Evolutionary conservation across 225 moss, liverwort and hornwort species (phyloP).

Genomic region (Straminergon stramineum): DNA sequence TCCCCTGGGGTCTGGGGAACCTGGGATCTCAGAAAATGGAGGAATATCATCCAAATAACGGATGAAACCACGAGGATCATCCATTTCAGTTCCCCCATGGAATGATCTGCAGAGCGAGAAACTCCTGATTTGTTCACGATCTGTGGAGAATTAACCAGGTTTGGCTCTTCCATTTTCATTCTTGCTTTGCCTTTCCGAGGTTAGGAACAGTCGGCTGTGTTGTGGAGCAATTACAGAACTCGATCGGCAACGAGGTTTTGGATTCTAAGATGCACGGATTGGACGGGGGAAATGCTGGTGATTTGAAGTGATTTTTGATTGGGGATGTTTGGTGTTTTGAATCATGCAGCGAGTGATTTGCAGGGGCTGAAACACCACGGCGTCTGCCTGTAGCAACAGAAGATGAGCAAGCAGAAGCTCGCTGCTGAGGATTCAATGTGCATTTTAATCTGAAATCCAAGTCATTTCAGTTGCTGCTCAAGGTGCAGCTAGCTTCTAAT

Average conservation of each 20-base stretch:
- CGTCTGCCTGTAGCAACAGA: background rate
- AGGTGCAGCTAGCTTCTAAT: background rate
- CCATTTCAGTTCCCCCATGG: background rate
- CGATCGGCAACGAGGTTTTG: background rate
- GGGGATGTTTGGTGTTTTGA: background rate
- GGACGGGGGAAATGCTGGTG: background rate
- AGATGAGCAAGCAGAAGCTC: constrained; percentile 16
- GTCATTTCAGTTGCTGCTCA: constrained; percentile 1
- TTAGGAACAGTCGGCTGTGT: background rate
- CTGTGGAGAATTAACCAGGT: constrained; percentile 2
- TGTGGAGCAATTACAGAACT: background rate
- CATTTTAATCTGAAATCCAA: constrained; percentile 19
- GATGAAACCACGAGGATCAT: background rate
- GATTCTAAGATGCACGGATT: background rate
- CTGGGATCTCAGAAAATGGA: background rate
- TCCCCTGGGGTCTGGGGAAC: too few relatives aligned
- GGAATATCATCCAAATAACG: background rate
- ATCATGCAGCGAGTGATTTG: background rate
- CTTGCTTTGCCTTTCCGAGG: background rate
- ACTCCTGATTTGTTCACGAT: background rate
- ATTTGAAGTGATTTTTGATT: background rate
- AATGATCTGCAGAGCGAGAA: background rate
- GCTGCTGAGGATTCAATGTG: constrained; percentile 18
- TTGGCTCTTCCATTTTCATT: background rate
- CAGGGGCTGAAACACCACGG: background rate